Evolutionary conservation across 2,329 filamentous ascomycete species (phyloP).

Genomic region (Alternaria sp.): DNA sequence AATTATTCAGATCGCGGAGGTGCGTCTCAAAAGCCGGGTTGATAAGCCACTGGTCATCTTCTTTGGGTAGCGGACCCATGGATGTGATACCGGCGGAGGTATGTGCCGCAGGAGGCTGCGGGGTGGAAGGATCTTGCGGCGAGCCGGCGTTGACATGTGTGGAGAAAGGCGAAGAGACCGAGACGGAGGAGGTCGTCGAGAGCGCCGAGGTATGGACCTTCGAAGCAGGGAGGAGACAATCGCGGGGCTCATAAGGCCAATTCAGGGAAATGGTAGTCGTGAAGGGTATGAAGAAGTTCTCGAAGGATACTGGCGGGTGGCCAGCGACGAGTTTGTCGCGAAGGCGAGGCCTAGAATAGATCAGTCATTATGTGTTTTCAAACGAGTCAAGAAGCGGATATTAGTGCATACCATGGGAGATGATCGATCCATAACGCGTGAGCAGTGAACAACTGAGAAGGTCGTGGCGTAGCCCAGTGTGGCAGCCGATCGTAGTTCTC

Average conservation of each 20-base stretch:
- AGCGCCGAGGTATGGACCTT: slow-evolving; percentile 26
- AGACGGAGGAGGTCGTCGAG: slow-evolving; percentile 32
- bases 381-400: neutral
- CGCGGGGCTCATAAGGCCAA: slow-evolving; percentile 80
- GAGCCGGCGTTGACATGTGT: slow-evolving; percentile 39
- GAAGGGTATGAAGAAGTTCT: slow-evolving; percentile 83
- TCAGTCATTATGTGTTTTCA: slow-evolving; percentile 18
- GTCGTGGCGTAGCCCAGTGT: slow-evolving; percentile 71
- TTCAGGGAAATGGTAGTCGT: slow-evolving; percentile 78
- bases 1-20: slow-evolving; percentile 76
- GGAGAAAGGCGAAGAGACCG: slow-evolving; percentile 37
- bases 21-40: slow-evolving; percentile 89
- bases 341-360: slow-evolving; percentile 64
- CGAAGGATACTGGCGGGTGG: slow-evolving; percentile 68
- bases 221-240: slow-evolving; percentile 66
- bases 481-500: slow-evolving; percentile 83
- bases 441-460: slow-evolving; percentile 67
- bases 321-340: slow-evolving; percentile 68
- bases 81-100: slow-evolving; percentile 22
- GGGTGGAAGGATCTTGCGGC: slow-evolving; percentile 32
- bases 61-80: slow-evolving; percentile 24
- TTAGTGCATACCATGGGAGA: slow-evolving; percentile 66
- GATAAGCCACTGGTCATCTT: slow-evolving; percentile 71
- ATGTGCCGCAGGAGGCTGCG: slow-evolving; percentile 19
- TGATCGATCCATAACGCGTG: slow-evolving; percentile 87